phyloP scores from a whole-genome alignment of 805 yeast genomes.

The Saturnispora quitensis region DNA sequence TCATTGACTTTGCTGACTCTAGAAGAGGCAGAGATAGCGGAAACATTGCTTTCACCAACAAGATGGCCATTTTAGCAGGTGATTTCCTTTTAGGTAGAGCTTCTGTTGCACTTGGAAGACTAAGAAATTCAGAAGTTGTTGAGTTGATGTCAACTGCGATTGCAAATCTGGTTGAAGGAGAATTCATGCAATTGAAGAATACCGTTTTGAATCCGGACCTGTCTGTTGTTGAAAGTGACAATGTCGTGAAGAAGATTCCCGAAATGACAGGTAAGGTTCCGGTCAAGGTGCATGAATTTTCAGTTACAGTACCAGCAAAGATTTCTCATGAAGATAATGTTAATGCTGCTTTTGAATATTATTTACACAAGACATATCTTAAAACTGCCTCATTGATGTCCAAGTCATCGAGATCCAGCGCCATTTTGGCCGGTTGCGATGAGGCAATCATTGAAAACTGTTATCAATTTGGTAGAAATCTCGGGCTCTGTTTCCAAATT shows the following conservation, averaged over 20 bases:
- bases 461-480: constrained; percentile 84
- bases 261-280: constrained; percentile 55
- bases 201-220: constrained; percentile 57
- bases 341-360: constrained; percentile 91
- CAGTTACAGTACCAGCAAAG: constrained; percentile 25
- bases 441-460: constrained; percentile 71
- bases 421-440: constrained; percentile 80
- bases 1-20: constrained; percentile 81
- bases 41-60: constrained; percentile 87
- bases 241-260: constrained; percentile 39
- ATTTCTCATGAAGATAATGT: constrained; percentile 57
- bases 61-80: constrained; percentile 96
- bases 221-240: constrained; percentile 35
- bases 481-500: constrained; percentile 92
- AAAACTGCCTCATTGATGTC: constrained; percentile 94
- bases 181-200: constrained; percentile 95
- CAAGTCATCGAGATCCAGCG: constrained; percentile 87
- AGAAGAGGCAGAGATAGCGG: constrained; percentile 89
- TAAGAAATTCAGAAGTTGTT: constrained; percentile 94
- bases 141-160: constrained; percentile 92
- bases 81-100: constrained; percentile 94
- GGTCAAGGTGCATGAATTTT: constrained; percentile 48
- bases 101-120: constrained; percentile 86
- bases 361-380: constrained; percentile 87
- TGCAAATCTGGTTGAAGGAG: constrained; percentile 96